These are phyloP conservation scores for Fagus crenata DNA, from an alignment of 306 rosid genomes.

Conservation along the genomic window DNA sequence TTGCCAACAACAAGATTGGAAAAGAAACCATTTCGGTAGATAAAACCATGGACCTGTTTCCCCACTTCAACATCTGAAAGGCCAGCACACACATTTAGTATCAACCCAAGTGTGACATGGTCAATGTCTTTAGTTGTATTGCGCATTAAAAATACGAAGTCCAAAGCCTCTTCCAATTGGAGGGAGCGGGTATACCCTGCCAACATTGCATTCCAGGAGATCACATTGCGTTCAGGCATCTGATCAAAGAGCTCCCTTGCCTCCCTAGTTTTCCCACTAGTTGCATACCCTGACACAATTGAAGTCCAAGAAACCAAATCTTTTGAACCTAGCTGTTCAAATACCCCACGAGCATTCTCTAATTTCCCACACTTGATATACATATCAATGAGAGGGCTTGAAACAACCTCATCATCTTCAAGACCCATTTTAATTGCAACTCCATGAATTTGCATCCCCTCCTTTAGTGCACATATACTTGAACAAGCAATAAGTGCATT, in stretches of 20 bases:
- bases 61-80: slow-evolving; percentile 62
- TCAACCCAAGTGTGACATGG: slow-evolving; percentile 56
- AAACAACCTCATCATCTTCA: slow-evolving; percentile 51
- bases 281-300: slow-evolving; percentile 62
- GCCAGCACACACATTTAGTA: slow-evolving; percentile 50
- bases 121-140: slow-evolving; percentile 36
- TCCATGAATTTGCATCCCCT: slow-evolving; percentile 71
- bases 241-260: slow-evolving; percentile 58
- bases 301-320: slow-evolving; percentile 70
- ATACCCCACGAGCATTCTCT: slow-evolving; percentile 48
- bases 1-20: slow-evolving; percentile 52
- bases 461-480: slow-evolving; percentile 39
- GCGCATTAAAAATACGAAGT: slow-evolving; percentile 53
- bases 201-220: slow-evolving; percentile 85
- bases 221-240: slow-evolving; percentile 70
- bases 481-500: slow-evolving; percentile 68
- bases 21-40: slow-evolving; percentile 51
- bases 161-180: slow-evolving; percentile 54
- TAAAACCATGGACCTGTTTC: slow-evolving; percentile 62
- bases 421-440: slow-evolving; percentile 50
- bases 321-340: slow-evolving; percentile 50
- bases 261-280: slow-evolving; percentile 51
- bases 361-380: slow-evolving; percentile 59
- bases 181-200: slow-evolving; percentile 48
- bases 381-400: slow-evolving; percentile 59